Evolutionary conservation across 441 rosid genomes (phyloP).

Genomic region (Geranium incanum): DNA sequence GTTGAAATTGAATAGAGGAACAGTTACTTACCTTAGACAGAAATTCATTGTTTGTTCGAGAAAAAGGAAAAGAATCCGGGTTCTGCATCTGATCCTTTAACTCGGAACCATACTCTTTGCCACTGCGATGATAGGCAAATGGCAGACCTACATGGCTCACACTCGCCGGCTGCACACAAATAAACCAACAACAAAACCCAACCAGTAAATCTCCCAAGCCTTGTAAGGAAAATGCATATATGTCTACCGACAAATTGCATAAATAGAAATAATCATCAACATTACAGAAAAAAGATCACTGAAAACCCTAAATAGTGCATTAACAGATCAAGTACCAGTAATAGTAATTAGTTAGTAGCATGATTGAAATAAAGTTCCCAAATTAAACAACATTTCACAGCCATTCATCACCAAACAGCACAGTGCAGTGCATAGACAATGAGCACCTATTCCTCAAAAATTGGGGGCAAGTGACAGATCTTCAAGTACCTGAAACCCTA

Average conservation of each 20-base stretch:
- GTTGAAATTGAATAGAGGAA: too few species aligned
- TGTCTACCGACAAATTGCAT: too few species aligned
- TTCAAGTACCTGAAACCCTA: conserved; percentile 57
- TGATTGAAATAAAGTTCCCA: not conserved
- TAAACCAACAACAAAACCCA: not conserved
- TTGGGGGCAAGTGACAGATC: conserved; percentile 10
- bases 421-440: too few species aligned
- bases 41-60: not conserved
- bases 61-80: not conserved
- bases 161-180: not conserved
- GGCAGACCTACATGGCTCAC: not conserved
- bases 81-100: not conserved
- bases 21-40: not conserved
- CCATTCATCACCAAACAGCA: too few species aligned
- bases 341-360: too few species aligned
- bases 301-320: too few species aligned
- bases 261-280: too few species aligned
- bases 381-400: not conserved
- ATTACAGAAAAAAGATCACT: too few species aligned
- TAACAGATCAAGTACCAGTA: too few species aligned
- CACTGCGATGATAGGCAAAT: conserved; percentile 3
- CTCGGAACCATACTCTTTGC: not conserved
- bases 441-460: not conserved
- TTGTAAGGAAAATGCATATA: too few species aligned
- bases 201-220: too few species aligned